Base-by-base conservation (phyloP, 352 stramenopile species). In the Blastocystis hominis region DNA sequence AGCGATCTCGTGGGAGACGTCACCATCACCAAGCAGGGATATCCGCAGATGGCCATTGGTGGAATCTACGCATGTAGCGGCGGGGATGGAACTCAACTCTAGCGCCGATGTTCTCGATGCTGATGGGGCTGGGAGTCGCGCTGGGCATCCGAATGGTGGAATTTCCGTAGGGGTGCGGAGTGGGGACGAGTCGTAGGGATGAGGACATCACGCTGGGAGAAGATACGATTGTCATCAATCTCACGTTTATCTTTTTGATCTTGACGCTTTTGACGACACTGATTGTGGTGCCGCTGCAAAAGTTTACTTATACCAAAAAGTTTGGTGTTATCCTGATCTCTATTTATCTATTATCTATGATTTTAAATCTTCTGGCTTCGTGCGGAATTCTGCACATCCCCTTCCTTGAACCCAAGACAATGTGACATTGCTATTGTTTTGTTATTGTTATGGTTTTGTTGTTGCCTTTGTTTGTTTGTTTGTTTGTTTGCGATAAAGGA, bases 1-100 rank as follows among this genome's bases (percentile, higher is more conserved):
- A 93, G 91, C 38, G 94, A 97, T 90, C 89, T 96, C 17, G 91
- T 91, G 62, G 92, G 93, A 6, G 95, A 97, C 88, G 89, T 94
- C 0, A 93, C 93, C 34, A 94, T 97, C 89, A 93, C 93, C 20
- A 90, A 91, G 46, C 93, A 94, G 88, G 93, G 93, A 7, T 89
- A 94, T 24, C 84, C 89, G 9, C 72, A 90, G n/a, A 93, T 93
- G 91, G 91, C 91, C 3, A 88, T 92, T 17, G 90, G 90, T 0
- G 91, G 89, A 3, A 91, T 89, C 64, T 91, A 92, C 79, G 91
- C 86, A 3, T 75, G 69, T 79, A 66, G 47, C 15, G 10, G 55
- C 38, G n/a, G 34, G 34, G 47, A 79, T 7, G 10, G 7, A 24
- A 20, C 2, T 91, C 88, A 66, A 89, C 91, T 79, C 90, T 75